Conservation (phyloP, 2,329 filamentous ascomycete species). For the Colletotrichum magnum region DNA sequence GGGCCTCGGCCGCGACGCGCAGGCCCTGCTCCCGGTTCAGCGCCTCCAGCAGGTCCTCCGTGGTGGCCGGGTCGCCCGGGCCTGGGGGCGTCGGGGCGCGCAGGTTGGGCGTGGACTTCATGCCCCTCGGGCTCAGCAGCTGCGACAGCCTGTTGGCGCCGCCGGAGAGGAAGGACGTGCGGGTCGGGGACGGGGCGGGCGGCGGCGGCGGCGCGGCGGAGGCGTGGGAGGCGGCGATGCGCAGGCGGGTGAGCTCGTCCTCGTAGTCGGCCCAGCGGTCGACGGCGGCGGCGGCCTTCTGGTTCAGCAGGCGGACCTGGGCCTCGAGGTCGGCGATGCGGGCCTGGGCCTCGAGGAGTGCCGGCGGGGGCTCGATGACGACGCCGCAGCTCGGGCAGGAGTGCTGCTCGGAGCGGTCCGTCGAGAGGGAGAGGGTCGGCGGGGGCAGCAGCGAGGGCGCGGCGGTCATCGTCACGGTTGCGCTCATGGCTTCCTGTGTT, state of each 20-base stretch:
- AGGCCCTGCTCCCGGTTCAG: constrained; percentile 77
- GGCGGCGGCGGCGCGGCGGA: constrained; percentile 43
- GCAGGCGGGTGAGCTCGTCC: constrained; percentile 78
- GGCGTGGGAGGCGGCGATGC: constrained; percentile 48
- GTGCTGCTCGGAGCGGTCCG: constrained; percentile 41
- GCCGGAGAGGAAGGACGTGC: constrained; percentile 62
- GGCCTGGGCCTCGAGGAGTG: constrained; percentile 68
- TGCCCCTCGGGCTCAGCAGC: constrained; percentile 54
- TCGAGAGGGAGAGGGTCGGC: constrained; percentile 41
- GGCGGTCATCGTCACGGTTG: constrained; percentile 43
- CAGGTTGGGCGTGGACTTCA: constrained; percentile 62
- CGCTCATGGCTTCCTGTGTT: constrained; percentile 38
- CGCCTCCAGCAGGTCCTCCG: constrained; percentile 71
- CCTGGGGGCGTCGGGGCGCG: constrained; percentile 43
- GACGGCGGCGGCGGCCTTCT: constrained; percentile 76
- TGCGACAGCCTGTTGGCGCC: constrained; percentile 61
- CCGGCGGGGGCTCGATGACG: constrained; percentile 53
- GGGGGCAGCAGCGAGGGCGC: constrained; percentile 34
- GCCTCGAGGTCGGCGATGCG: constrained; percentile 79
- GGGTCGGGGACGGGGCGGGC: constrained; percentile 50
- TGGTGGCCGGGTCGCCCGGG: constrained; percentile 46
- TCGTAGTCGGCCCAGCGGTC: constrained; percentile 84
- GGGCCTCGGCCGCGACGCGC: constrained; percentile 77
- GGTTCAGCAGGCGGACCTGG: constrained; percentile 78
- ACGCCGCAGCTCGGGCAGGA: constrained; percentile 68